Conservation (phyloP, 495 filamentous ascomycete genomes). For the Podospora conica region DNA sequence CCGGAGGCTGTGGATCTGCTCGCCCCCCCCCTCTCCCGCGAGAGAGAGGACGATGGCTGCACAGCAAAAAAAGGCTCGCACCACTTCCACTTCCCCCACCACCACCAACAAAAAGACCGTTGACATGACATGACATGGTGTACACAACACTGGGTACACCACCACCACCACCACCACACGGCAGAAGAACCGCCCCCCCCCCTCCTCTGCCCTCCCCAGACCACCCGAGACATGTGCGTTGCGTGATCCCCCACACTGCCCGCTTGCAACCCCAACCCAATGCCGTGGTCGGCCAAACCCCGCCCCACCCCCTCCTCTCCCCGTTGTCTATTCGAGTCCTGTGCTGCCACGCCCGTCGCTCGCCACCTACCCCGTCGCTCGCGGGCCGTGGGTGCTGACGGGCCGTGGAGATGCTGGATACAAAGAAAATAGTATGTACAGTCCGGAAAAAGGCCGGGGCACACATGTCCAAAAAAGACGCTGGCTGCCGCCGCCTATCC, state of each 20-base stretch:
- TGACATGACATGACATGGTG: background rate
- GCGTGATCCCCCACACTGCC: background rate
- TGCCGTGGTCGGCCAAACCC: slow-evolving; percentile 6
- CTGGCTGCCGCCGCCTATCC: background rate
- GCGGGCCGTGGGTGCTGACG: background rate
- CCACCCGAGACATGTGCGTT: background rate
- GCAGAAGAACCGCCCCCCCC: background rate
- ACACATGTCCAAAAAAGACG: slow-evolving; percentile 9
- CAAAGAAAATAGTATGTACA: slow-evolving; percentile 12
- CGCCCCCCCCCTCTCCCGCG: background rate
- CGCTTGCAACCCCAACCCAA: slow-evolving; percentile 5
- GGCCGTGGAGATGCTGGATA: slow-evolving; percentile 1
- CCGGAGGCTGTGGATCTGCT: background rate
- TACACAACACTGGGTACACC: no score
- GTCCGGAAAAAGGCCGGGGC: slow-evolving; percentile 8
- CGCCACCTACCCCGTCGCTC: no score
- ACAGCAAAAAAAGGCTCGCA: background rate
- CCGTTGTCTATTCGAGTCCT: background rate
- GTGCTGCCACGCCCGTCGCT: background rate
- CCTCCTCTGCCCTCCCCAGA: background rate
- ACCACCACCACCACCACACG: no score
- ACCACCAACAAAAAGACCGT: background rate
- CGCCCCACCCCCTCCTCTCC: background rate
- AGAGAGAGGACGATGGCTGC: background rate
- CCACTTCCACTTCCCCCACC: background rate